phyloP scores from a whole-genome alignment of 495 filamentous ascomycete species.

The Trichocladium uniseriatum region DNA sequence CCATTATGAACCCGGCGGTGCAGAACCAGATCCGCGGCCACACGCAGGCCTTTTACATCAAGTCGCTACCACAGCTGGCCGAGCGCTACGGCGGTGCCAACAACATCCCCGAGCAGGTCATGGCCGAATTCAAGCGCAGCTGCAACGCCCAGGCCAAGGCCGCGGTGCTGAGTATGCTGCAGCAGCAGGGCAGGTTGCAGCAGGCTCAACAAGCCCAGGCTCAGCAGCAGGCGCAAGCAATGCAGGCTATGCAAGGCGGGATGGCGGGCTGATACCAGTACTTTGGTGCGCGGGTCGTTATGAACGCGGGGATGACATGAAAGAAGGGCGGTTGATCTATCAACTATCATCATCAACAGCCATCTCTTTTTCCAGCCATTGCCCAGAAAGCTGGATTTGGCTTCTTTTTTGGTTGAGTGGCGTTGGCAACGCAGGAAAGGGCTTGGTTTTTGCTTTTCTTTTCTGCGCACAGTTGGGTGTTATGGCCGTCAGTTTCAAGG shows the following conservation, averaged over 20 bases:
- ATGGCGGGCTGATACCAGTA: too few species aligned
- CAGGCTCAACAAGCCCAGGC: constrained; percentile 30
- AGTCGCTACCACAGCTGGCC: constrained; percentile 38
- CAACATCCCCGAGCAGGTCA: constrained; percentile 27
- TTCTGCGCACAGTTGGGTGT: not conserved
- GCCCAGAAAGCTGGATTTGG: too few species aligned
- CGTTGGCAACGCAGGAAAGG: too few species aligned
- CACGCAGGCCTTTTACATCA: constrained; percentile 36
- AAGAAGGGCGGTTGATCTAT: too few species aligned
- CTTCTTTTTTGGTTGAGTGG: not conserved
- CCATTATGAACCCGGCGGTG: constrained; percentile 1
- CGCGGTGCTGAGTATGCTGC: constrained; percentile 2
- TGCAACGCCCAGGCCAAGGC: constrained; percentile 20
- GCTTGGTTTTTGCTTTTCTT: not conserved
- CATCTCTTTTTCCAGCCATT: too few species aligned
- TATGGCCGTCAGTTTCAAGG: not conserved
- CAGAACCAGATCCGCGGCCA: constrained; percentile 22
- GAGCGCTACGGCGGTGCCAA: constrained; percentile 27
- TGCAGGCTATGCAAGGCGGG: constrained; percentile 18
- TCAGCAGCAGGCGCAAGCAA: constrained; percentile 10
- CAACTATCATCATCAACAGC: not conserved
- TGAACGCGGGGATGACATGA: not conserved
- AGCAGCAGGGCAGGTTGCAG: not conserved
- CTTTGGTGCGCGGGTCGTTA: not conserved
- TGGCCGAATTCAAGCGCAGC: constrained; percentile 24